phyloP scores from a whole-genome alignment of 1,284 basidiomycete species.

The Ceratobasidium papillatum region DNA sequence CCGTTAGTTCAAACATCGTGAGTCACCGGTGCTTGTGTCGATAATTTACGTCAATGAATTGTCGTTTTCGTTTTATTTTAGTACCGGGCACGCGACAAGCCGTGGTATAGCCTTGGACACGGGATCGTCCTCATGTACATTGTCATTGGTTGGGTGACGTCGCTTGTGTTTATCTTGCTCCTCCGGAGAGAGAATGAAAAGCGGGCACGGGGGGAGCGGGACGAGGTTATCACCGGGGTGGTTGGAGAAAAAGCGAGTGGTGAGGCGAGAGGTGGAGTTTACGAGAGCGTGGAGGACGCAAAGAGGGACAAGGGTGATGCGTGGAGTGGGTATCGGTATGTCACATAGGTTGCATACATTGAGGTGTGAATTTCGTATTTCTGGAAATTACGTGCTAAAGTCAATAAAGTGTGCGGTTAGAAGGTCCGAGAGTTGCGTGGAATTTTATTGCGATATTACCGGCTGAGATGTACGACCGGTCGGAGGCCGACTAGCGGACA shows the following conservation, averaged over 20 bases:
- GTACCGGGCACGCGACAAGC: conserved; percentile 54
- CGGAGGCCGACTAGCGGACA: background rate
- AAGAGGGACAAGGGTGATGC: conserved; percentile 41
- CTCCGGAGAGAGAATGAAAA: conserved; percentile 68
- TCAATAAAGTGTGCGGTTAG: background rate
- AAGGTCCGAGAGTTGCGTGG: background rate
- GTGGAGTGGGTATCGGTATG: conserved; percentile 42
- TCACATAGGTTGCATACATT: conserved; percentile 13
- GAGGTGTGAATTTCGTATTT: conserved; percentile 14
- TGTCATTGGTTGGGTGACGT: conserved; percentile 58
- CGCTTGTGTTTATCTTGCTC: conserved; percentile 58
- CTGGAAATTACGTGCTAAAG: background rate
- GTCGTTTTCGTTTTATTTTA: background rate
- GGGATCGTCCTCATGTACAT: conserved; percentile 62
- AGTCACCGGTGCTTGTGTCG: conserved; percentile 38
- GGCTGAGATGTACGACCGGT: conserved; percentile 1
- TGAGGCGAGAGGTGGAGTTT: conserved; percentile 23
- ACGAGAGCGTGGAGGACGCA: conserved; percentile 37
- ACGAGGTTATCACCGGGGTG: conserved; percentile 69
- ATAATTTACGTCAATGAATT: conserved; percentile 57
- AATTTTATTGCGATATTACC: background rate
- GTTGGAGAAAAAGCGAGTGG: background rate
- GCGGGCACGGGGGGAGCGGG: conserved; percentile 68
- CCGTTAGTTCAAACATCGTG: conserved; percentile 44
- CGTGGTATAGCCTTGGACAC: conserved; percentile 61